Evolutionary conservation across 129 eudicot genomes (phyloP), one percentile per base, ranked within the genome.

Genomic region (Flaveria bidentis): DNA sequence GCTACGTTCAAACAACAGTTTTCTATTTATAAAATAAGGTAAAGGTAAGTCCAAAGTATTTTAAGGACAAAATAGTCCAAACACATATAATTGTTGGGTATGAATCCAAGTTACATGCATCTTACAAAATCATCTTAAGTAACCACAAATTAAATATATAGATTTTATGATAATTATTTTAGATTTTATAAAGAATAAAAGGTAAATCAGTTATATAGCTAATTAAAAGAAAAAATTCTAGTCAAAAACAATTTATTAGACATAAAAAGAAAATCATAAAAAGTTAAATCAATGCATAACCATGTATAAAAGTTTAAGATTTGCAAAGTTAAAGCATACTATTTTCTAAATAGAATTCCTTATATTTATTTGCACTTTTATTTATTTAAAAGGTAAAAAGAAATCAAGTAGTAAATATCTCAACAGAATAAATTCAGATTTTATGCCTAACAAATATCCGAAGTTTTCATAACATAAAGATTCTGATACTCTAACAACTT

Each of bases 401-500:
- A 76, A 64, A 55, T n/a, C 61, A 63, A 30, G 28, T 28, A 46
- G 47, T 17, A 45, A 36, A 7, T 63, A 63, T 63, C 41, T 28
- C 18, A 75, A 76, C 57, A 33, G n/a, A 65, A 49, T 28, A 65
- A 49, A 50, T 50, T 28, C 26, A 65, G 53, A 76, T 76, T 76
- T 30, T 50, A 76, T 64, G 80, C 64, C 71, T 49, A 76, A 76
- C 72, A 63, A 64, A 76, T 64, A 76, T 17, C 71, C 53, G 9
- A 50, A 17, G 30, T 47, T 30, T 75, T 57, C 49, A 49, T 47
- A 14, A 64, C 45, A 57, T 61, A 74, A 74, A 61, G 78, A 74
- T 74, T 62, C 66, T 60, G 14, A 57, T 57, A 26, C 5, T 61
- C 67, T 63, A 30, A 75, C 69, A 73, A 58, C 69, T 23, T 73